A percentile compares a stretch with the other conserved stretches of the same genome.
Conservation (phyloP, 176 grass and related monocot species). For the Poa annua region DNA sequence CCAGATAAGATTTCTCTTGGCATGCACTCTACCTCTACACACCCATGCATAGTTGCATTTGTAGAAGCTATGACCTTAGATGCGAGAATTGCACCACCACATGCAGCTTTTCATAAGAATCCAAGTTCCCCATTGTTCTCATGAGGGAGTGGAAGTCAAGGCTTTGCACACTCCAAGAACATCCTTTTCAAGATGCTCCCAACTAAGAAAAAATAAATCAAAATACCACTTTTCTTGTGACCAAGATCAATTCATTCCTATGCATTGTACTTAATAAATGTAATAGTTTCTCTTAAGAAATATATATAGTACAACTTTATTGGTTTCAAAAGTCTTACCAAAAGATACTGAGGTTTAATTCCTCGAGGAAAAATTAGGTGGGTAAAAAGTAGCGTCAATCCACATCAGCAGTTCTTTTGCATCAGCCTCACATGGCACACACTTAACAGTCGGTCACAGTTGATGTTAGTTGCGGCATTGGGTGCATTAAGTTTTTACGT, state of each 20-base stretch:
- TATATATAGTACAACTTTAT: background rate
- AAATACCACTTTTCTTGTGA: background rate
- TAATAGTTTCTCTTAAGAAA: background rate
- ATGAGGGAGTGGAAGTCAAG: constrained; percentile 52
- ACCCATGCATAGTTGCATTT: constrained; percentile 46
- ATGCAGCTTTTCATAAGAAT: constrained; percentile 53
- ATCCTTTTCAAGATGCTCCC: constrained; percentile 54
- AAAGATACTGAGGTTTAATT: constrained; percentile 48
- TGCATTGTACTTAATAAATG: background rate
- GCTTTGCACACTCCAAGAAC: constrained; percentile 62
- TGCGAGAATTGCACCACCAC: constrained; percentile 50
- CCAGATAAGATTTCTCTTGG: constrained; percentile 50
- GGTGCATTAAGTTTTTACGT: constrained; percentile 44
- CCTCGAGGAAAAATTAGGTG: constrained; percentile 52
- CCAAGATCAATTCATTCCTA: background rate
- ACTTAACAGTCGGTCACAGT: constrained; percentile 52
- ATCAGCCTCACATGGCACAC: constrained; percentile 65
- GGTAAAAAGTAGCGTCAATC: constrained; percentile 52
- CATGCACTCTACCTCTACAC: constrained; percentile 36
- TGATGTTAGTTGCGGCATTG: constrained; percentile 45
- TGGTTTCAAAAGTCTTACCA: constrained; percentile 4
- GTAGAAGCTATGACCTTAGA: constrained; percentile 61
- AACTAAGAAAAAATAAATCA: background rate
- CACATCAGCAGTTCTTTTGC: constrained; percentile 42
- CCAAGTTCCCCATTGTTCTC: constrained; percentile 50